Base-by-base conservation (phyloP, 116 monocot genomes). In the Cymodocea nodosa region DNA sequence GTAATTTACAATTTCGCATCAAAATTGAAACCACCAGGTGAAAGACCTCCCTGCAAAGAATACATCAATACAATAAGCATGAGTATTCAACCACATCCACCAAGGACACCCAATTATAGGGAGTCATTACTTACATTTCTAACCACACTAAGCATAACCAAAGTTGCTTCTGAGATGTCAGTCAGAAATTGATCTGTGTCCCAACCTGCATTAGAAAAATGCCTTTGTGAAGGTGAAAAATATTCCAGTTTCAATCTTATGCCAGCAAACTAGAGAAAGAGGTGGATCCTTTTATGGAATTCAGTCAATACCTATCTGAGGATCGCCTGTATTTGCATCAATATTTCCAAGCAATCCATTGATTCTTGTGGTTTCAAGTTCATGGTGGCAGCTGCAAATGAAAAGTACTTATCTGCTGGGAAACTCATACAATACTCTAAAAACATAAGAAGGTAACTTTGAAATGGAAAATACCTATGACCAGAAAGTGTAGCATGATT, bases 21-120 rank as follows among this genome's bases (percentile, higher is more conserved):
- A 58, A 97, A 97, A 71, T 97, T 97, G 76, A 97, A 97, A 23
- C 91, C 97, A 64, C 97, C 97, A 73, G 97, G 97, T 37, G 97
- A 85, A 68, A 97, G 85, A 61, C 97, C 97, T 71, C 81, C 97
- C 91, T 97, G 69, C 34, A 34, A 3, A 12, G 34, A 1, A 64
- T 19, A 49, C 3, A 23, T 22, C 6, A 24, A 70, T 16, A 50
- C 60, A 23, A n/a, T 23, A 20, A 50, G 0, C 34, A 49, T 3
- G 22, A 22, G 22, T 13, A 44, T 0, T 15, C 40, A 19, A 6
- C 5, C 8, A 50, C 51, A 4, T 40, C 40, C 40, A 10, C 6
- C 5, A 40, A 40, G 40, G 40, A 40, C 40, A 40, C 5, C 10
- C 40, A 40, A 40, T 6, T 40, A 40, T 40, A 40, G 40, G 40